Evolutionary conservation across 2,329 filamentous ascomycete species (phyloP).

Genomic region (Neonectria neomacrospora): DNA sequence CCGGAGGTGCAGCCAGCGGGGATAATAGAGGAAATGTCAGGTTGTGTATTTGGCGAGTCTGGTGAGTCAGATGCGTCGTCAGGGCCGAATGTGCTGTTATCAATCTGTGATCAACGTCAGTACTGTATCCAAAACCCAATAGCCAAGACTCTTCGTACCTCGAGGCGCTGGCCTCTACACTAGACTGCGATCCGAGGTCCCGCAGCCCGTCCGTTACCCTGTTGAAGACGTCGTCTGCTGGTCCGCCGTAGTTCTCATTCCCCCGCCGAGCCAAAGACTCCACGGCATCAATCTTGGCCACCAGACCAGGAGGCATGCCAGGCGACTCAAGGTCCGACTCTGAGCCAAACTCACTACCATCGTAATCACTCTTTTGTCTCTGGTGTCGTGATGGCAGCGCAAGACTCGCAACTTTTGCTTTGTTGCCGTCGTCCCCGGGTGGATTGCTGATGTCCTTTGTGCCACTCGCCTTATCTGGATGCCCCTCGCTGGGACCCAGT

Average conservation of each 20-base stretch:
- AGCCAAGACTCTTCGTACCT: slow-evolving; percentile 60
- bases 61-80: slow-evolving; percentile 78
- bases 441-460: slow-evolving; percentile 24
- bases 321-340: slow-evolving; percentile 76
- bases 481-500: slow-evolving; percentile 22
- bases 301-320: slow-evolving; percentile 73
- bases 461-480: slow-evolving; percentile 30
- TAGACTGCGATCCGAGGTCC: slow-evolving; percentile 78
- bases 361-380: slow-evolving; percentile 69
- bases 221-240: slow-evolving; percentile 73
- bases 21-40: slow-evolving; percentile 77
- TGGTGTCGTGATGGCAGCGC: slow-evolving; percentile 62
- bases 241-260: slow-evolving; percentile 72
- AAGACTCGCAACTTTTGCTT: slow-evolving; percentile 54
- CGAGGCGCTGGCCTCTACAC: slow-evolving; percentile 77
- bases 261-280: slow-evolving; percentile 75
- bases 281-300: slow-evolving; percentile 77
- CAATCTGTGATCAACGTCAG: slow-evolving; percentile 61
- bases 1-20: slow-evolving; percentile 71
- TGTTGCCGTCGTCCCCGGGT: slow-evolving; percentile 37
- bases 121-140: background rate
- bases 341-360: slow-evolving; percentile 79
- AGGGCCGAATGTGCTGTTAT: slow-evolving; percentile 81
- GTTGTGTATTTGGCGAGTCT: slow-evolving; percentile 79
- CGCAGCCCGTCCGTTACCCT: slow-evolving; percentile 76